phyloP scores from a whole-genome alignment of 352 stramenopile genomes.

The Phytophthora pseudosyringae region DNA sequence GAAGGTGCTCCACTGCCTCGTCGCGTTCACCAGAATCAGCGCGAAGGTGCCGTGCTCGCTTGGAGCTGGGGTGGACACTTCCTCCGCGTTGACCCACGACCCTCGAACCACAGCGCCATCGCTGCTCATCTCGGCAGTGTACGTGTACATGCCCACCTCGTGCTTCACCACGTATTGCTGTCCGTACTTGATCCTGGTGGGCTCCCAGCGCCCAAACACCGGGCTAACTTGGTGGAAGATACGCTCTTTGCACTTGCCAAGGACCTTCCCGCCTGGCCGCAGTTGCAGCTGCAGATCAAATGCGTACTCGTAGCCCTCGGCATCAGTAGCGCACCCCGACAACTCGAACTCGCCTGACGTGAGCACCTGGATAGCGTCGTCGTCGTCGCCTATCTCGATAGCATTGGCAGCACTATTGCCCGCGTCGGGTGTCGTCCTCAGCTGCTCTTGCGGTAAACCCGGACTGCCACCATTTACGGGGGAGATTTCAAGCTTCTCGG shows the following conservation, averaged over 20 bases:
- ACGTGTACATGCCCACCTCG: conserved; percentile 65
- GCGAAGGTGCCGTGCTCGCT: conserved; percentile 70
- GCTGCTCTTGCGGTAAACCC: conserved; percentile 6
- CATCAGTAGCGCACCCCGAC: conserved; percentile 65
- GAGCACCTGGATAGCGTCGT: conserved; percentile 45
- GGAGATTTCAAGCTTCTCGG: conserved; percentile 21
- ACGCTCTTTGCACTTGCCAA: conserved; percentile 53
- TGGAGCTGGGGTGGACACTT: conserved; percentile 26
- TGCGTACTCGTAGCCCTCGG: conserved; percentile 77
- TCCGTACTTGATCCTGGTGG: conserved; percentile 42
- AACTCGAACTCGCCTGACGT: conserved; percentile 64
- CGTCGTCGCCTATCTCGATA: conserved; percentile 31
- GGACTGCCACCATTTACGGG: neutral
- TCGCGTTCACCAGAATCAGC: conserved; percentile 48
- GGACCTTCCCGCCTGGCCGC: conserved; percentile 38
- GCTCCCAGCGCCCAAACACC: conserved; percentile 52
- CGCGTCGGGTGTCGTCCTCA: neutral
- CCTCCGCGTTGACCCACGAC: conserved; percentile 56
- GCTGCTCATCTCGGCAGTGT: conserved; percentile 41
- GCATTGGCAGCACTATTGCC: conserved; percentile 2
- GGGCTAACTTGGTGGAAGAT: conserved; percentile 60
- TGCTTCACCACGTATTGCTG: conserved; percentile 70
- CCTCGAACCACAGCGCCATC: conserved; percentile 56
- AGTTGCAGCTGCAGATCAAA: conserved; percentile 64
- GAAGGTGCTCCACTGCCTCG: conserved; percentile 49